Conservation (phyloP, 805 yeast species). For the Hanseniaspora singularis region DNA sequence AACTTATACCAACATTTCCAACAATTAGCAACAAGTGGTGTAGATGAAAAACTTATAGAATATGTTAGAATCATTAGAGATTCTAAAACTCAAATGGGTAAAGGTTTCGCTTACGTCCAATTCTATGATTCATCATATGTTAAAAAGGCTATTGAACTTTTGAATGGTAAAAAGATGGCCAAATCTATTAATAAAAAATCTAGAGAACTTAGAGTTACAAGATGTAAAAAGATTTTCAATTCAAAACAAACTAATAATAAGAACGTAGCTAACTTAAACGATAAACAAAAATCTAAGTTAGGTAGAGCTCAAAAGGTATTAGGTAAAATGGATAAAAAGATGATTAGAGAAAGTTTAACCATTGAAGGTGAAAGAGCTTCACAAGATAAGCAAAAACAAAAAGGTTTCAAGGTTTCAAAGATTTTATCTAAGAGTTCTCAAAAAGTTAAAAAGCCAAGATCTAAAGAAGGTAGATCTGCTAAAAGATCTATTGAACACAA, state of each 20-base stretch:
- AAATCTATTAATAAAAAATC: constrained; percentile 24
- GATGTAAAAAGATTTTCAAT: constrained; percentile 40
- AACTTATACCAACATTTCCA: constrained; percentile 78
- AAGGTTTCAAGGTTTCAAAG: constrained; percentile 45
- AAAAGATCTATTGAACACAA: constrained; percentile 36
- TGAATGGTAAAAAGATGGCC: constrained; percentile 53
- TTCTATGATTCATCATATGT: constrained; percentile 65
- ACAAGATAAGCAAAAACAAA: constrained; percentile 39
- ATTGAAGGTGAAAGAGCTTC: constrained; percentile 70
- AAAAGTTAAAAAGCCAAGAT: constrained; percentile 31
- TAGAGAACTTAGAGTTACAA: constrained; percentile 63
- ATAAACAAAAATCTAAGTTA: constrained; percentile 58
- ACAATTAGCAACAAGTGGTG: constrained; percentile 19
- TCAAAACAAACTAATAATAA: constrained; percentile 21
- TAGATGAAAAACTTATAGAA: constrained; percentile 44
- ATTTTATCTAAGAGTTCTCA: constrained; percentile 30
- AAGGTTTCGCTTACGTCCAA: constrained; percentile 94
- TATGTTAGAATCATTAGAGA: constrained; percentile 86
- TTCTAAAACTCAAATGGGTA: constrained; percentile 85
- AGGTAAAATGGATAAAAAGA: constrained; percentile 68
- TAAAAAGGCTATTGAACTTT: constrained; percentile 56
- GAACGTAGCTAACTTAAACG: constrained; percentile 34
- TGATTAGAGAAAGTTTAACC: constrained; percentile 43
- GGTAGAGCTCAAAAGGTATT: constrained; percentile 69
- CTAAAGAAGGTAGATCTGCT: constrained; percentile 38